Evolutionary conservation across 176 grass and related monocot genomes (phyloP).

Genomic region (Dendrocalamus sinicus): DNA sequence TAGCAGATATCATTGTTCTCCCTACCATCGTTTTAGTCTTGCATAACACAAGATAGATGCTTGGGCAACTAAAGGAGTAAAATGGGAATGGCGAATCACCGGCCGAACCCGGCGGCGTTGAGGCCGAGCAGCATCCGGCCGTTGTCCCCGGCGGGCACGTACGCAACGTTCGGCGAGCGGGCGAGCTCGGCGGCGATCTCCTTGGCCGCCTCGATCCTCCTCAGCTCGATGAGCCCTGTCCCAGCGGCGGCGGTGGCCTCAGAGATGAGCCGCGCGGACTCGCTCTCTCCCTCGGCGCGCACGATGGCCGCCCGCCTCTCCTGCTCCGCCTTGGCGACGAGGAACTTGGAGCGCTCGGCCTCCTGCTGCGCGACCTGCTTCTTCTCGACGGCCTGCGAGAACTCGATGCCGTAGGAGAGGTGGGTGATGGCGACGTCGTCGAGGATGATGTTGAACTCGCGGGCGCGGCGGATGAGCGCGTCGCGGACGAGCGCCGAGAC

Average conservation of each 20-base stretch:
- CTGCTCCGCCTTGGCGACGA: slow-evolving; percentile 91
- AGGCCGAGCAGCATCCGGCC: slow-evolving; percentile 80
- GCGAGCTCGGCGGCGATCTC: slow-evolving; percentile 78
- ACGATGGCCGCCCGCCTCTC: slow-evolving; percentile 93
- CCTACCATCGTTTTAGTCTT: slow-evolving; percentile 30
- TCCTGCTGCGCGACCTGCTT: slow-evolving; percentile 99
- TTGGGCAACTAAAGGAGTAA: slow-evolving; percentile 24
- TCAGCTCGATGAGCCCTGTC: slow-evolving; percentile 75
- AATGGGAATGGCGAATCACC: slow-evolving; percentile 36
- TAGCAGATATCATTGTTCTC: slow-evolving; percentile 36
- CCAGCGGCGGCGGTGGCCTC: slow-evolving; percentile 76
- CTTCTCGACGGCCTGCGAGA: slow-evolving; percentile 98
- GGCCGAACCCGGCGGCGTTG: slow-evolving; percentile 64
- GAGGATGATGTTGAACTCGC: slow-evolving; percentile 97
- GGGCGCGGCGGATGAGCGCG: slow-evolving; percentile 77
- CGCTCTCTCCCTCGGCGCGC: slow-evolving; percentile 87
- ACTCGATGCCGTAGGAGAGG: slow-evolving; percentile 91
- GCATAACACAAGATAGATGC: slow-evolving; percentile 7
- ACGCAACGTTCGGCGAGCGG: slow-evolving; percentile 75
- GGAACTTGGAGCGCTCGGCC: slow-evolving; percentile 99
- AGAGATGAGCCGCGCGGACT: slow-evolving; percentile 84
- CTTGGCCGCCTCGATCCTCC: slow-evolving; percentile 89
- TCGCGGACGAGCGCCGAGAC: slow-evolving; percentile 96
- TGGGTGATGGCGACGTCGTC: slow-evolving; percentile 99
- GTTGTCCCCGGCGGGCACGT: slow-evolving; percentile 63